Evolutionary conservation across 1,284 basidiomycete genomes (phyloP).

Genomic region (Irpex sp.): DNA sequence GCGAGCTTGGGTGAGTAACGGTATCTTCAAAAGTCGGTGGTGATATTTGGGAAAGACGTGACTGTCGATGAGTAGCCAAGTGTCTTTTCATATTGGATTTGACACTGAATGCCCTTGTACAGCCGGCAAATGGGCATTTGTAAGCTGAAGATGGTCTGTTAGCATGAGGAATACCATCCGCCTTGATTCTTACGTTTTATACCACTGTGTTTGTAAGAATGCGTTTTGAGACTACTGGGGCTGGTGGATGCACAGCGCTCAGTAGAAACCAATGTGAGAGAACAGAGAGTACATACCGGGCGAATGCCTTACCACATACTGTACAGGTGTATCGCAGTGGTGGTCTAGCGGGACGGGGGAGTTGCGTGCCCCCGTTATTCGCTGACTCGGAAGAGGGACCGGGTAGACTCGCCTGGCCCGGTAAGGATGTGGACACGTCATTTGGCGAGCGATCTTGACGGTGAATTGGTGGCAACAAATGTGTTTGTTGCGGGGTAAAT

Average conservation of each 20-base stretch:
- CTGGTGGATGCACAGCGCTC: neutral
- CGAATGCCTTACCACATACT: constrained; percentile 1
- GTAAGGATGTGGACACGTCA: no score
- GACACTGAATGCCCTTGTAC: constrained; percentile 1
- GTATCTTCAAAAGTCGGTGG: neutral
- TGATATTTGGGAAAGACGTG: neutral
- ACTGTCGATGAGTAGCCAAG: neutral
- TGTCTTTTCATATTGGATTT: constrained; percentile 9
- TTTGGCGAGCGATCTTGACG: no score
- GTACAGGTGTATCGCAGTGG: neutral
- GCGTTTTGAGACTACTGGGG: constrained; percentile 4
- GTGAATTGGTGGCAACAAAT: no score
- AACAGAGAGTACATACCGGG: neutral
- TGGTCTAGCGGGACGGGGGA: neutral
- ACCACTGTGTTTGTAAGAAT: neutral
- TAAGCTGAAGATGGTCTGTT: neutral
- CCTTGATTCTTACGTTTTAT: constrained; percentile 1
- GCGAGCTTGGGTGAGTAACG: neutral
- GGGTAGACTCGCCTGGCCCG: no score
- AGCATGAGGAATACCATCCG: neutral
- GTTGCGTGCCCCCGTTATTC: neutral
- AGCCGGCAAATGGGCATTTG: constrained; percentile 2
- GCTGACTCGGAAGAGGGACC: no score
- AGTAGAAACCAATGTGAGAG: neutral
- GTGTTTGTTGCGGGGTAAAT: no score